A percentile compares a stretch with the other conserved stretches of the same genome.
Evolutionary conservation across 129 eudicot genomes (phyloP).

Genomic region (Flaveria brownii): DNA sequence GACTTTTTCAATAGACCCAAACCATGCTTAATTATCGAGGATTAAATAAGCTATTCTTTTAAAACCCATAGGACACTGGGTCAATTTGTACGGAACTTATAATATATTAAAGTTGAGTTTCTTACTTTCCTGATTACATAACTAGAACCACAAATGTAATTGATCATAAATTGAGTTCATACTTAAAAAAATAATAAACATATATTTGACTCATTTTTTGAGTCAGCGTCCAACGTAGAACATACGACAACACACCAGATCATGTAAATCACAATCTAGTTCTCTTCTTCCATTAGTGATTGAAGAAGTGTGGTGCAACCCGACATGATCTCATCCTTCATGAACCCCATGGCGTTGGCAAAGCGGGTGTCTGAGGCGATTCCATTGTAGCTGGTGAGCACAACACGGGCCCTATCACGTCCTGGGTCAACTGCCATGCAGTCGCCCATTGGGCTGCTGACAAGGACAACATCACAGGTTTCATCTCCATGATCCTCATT

Average conservation of each 20-base stretch:
- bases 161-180: not conserved
- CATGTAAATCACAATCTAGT: conserved; percentile 22
- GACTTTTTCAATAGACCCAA: too few relatives aligned
- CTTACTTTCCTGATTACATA: not conserved
- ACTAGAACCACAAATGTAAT: not conserved
- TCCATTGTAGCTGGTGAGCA: conserved; percentile 59
- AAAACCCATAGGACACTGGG: too few relatives aligned
- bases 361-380: conserved; percentile 41
- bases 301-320: conserved; percentile 47
- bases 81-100: not conserved
- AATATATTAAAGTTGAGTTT: not conserved
- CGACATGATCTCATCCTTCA: conserved; percentile 46
- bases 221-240: not conserved
- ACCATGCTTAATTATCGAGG: too few relatives aligned
- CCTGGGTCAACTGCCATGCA: conserved; percentile 54
- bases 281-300: conserved; percentile 50
- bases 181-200: not conserved
- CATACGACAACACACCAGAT: not conserved
- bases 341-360: conserved; percentile 66
- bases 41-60: too few relatives aligned
- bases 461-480: conserved; percentile 50
- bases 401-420: conserved; percentile 55
- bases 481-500: conserved; percentile 51
- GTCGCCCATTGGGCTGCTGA: conserved; percentile 50
- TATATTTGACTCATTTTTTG: not conserved